These are phyloP conservation scores for Leccinum subfulvum DNA, from an alignment of 1,284 basidiomycete genomes.

Conservation along the genomic window DNA sequence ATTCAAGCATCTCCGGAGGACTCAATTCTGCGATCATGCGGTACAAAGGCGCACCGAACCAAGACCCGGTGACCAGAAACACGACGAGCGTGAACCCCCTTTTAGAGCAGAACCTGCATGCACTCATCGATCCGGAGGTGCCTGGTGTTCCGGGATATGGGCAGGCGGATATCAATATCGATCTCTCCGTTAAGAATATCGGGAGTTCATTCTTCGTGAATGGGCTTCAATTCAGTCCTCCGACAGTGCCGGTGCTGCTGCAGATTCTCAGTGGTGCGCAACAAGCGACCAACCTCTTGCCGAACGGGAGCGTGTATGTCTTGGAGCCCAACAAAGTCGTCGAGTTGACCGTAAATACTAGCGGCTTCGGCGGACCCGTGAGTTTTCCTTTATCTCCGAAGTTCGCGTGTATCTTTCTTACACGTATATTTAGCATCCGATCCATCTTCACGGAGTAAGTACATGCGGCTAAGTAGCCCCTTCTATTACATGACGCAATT, in stretches of 20 bases:
- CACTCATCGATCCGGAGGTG: constrained; percentile 34
- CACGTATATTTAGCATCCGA: constrained; percentile 31
- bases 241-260: constrained; percentile 34
- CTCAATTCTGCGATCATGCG: constrained; percentile 53
- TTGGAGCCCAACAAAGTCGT: constrained; percentile 36
- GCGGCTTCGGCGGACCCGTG: constrained; percentile 21
- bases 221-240: constrained; percentile 24
- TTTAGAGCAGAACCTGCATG: constrained; percentile 35
- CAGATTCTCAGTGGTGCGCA: constrained; percentile 38
- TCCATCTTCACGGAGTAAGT: constrained; percentile 31
- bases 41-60: constrained; percentile 44
- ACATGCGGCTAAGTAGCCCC: background rate
- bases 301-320: constrained; percentile 29
- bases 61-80: constrained; percentile 40
- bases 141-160: constrained; percentile 32
- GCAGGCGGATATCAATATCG: constrained; percentile 32
- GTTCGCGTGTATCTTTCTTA: constrained; percentile 2
- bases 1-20: constrained; percentile 36
- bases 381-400: constrained; percentile 1
- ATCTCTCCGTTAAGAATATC: constrained; percentile 18
- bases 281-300: constrained; percentile 28
- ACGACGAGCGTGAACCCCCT: constrained; percentile 26
- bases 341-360: constrained; percentile 31
- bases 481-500: constrained; percentile 8
- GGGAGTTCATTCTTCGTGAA: constrained; percentile 26